Conservation (phyloP, 73 alveolate genomes). For the Tetrahymena borealis region DNA sequence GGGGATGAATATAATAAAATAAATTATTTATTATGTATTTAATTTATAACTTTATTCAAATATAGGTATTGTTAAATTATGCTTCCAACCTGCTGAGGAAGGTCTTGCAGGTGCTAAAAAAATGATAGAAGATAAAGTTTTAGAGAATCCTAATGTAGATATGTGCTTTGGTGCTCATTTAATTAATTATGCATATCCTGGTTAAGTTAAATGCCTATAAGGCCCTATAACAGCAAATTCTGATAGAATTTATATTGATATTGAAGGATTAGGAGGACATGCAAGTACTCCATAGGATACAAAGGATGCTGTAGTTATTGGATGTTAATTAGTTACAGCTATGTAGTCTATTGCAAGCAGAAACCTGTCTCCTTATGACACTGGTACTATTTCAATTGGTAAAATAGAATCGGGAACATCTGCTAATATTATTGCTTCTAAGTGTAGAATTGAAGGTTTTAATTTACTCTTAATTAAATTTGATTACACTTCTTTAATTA, state of each 20-base stretch:
- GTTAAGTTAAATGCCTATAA: neutral
- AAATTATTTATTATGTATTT: neutral
- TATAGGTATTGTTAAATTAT: neutral
- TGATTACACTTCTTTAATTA: no score
- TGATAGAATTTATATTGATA: conserved; percentile 11
- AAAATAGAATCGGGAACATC: neutral
- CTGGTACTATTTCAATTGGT: conserved; percentile 3
- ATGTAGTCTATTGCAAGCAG: conserved; percentile 7
- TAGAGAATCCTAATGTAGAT: conserved; percentile 25
- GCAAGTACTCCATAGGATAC: conserved; percentile 22
- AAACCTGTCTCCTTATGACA: conserved; percentile 10
- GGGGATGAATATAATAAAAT: no score
- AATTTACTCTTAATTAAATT: neutral
- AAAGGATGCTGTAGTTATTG: conserved; percentile 14
- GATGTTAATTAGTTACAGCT: neutral
- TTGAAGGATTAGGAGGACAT: conserved; percentile 38
- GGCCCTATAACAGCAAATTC: conserved; percentile 14
- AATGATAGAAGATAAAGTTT: conserved; percentile 17
- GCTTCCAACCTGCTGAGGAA: conserved; percentile 45
- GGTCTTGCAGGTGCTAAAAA: conserved; percentile 31
- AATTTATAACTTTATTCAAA: neutral
- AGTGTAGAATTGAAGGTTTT: neutral
- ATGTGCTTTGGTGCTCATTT: conserved; percentile 19
- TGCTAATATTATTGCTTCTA: neutral
- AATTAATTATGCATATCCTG: neutral